Evolutionary conservation across 73 alveolate genomes (phyloP), one percentile per base, ranked within the genome.

Genomic region (Paraurostyla sp.): DNA sequence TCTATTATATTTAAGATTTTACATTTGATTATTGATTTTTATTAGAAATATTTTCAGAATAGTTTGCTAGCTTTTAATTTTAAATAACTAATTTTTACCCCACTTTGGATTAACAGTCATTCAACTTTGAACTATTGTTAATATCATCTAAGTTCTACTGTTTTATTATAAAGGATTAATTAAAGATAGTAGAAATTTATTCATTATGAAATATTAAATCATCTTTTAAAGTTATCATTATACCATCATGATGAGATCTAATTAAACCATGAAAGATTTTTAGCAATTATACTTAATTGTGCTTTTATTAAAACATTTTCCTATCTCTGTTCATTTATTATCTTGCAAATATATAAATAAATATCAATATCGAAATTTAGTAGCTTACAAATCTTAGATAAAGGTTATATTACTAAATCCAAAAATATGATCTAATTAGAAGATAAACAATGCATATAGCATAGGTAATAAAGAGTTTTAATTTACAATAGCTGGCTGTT

Each of bases 231-330:
- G 87, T 75, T 16, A 75, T 75, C 15, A 30, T 43, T 3, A 75
- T 43, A 4, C 87, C 87, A 75, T 75, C 87, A 29, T 75, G 87
- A 75, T 22, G 52, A 18, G 40, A 4, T 36, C 52, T 75, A 23
- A 75, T 46, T 49, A 75, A 30, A 46, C 59, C 23, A 30, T 46
- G n/a, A 32, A 75, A 32, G 23, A 75, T 3, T 15, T 6, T 30
- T 13, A 75, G 46, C 30, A 49, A 15, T 30, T 75, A 32, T 30
- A 71, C 46, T 49, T 75, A 23, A 32, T 49, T 75, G 6, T 32
- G 7, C 3, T 15, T 32, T 25, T 49, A 16, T 30, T 46, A 25
- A 30, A 43, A 75, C 6, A 2, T 30, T 30, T 75, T 54, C 15
- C 87, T 9, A 29, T 49, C 73, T 6, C 49, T 75, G 16, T 22